Percentiles rank a stretch among this genome's conserved stretches.
Conservation (phyloP, 345 rosid genomes). For the Turnera subulata region DNA sequence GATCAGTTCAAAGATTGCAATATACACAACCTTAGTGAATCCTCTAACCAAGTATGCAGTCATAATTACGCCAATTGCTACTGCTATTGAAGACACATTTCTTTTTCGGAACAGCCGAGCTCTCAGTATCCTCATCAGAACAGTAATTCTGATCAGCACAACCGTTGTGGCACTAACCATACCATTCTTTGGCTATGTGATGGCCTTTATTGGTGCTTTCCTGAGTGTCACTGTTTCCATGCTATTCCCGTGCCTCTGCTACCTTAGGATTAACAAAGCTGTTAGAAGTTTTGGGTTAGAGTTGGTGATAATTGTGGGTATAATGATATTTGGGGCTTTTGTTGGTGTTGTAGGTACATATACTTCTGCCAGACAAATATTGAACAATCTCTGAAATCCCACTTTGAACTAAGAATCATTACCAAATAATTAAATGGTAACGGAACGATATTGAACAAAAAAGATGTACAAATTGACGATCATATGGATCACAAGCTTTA, state of each 20-base stretch:
- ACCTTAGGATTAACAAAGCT: conserved; percentile 41
- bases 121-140: conserved; percentile 40
- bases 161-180: conserved; percentile 46
- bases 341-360: conserved; percentile 45
- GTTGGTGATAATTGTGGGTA: conserved; percentile 29
- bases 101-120: conserved; percentile 25
- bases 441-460: background rate
- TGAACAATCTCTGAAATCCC: conserved; percentile 27
- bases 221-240: conserved; percentile 46
- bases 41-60: conserved; percentile 63
- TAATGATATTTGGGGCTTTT: conserved; percentile 34
- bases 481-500: too few relatives aligned
- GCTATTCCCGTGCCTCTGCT: conserved; percentile 60
- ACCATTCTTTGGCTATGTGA: conserved; percentile 60
- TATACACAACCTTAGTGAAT: conserved; percentile 50
- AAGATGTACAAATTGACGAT: too few relatives aligned
- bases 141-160: conserved; percentile 49
- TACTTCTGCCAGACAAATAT: conserved; percentile 45
- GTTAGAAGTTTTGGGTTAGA: conserved; percentile 33
- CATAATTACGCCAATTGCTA: conserved; percentile 44
- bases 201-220: conserved; percentile 62
- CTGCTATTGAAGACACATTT: conserved; percentile 43
- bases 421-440: too few relatives aligned
- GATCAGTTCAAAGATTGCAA: conserved; percentile 46
- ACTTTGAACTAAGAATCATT: too few relatives aligned